Evolutionary conservation across 352 stramenopile genomes (phyloP), one percentile per base, ranked within the genome.

Genomic region (Globisporangium spiculum): DNA sequence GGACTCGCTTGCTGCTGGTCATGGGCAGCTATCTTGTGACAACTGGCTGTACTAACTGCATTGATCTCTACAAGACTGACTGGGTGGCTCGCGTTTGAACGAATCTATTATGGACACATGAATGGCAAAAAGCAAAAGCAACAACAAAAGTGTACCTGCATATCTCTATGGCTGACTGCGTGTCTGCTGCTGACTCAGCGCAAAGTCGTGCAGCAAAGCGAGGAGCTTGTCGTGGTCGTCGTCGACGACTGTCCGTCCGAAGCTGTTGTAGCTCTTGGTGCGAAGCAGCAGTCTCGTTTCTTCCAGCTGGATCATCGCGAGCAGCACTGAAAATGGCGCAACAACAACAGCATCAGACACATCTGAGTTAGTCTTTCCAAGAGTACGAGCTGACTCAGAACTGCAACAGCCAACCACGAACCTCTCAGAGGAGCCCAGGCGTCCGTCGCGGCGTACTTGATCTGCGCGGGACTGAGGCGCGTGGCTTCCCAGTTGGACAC

Each of bases 401-500:
- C 4, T 48, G 18, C n/a, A 9, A 67, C 60, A 67, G 14, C 27
- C 58, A 32, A 70, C 41, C 8, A 65, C 72, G 41, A 72, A 92
- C 86, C 84, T 86, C 79, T 76, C 50, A 93, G 57, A 1, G 88
- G 85, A 14, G 85, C 79, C 85, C 84, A 95, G 0, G 88, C 88
- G 60, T 95, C 88, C 8, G 88, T 93, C 9, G 88, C 88, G 3
- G 86, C 88, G 70, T 96, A 96, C 32, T 66, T 77, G 63, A 96
- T 89, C 71, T 96, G 88, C 34, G 85, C 80, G 10, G 72, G 61
- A 44, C 76, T 92, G n/a, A 96, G 80, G 8, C 73, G 65, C 6
- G 78, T 62, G 20, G 83, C 79, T 66, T 93, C 88, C 88, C 86
- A 96, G 70, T 96, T 84, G 20, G 88, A 96, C 22, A 93, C 83